phyloP scores from a whole-genome alignment of 768 basidiomycete species.

The Termitomyces sp. region DNA sequence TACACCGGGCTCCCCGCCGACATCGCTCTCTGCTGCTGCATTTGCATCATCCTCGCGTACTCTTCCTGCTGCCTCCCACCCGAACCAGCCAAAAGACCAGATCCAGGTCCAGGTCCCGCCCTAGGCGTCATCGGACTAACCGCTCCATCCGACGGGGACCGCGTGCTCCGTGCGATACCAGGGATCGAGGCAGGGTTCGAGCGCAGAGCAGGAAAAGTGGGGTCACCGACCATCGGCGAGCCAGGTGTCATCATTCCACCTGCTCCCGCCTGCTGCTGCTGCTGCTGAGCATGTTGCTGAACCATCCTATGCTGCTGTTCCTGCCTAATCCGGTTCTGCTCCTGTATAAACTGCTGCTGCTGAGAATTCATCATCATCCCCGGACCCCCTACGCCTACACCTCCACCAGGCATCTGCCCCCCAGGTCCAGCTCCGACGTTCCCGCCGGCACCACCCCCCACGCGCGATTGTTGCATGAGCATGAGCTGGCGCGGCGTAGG shows the following conservation, averaged over 20 bases:
- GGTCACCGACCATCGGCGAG: constrained; percentile 41
- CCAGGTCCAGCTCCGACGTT: background rate
- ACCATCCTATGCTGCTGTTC: constrained; percentile 12
- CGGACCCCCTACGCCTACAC: background rate
- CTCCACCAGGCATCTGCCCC: constrained; percentile 1
- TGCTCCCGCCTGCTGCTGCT: constrained; percentile 33
- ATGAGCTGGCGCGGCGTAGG: constrained; percentile 47
- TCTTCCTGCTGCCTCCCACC: constrained; percentile 41
- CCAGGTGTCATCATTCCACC: constrained; percentile 39
- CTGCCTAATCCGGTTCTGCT: constrained; percentile 20
- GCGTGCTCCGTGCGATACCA: constrained; percentile 70
- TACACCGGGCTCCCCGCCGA: constrained; percentile 32
- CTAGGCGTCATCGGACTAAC: constrained; percentile 44
- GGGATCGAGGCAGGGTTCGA: constrained; percentile 56
- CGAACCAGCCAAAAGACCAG: background rate
- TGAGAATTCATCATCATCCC: constrained; percentile 22
- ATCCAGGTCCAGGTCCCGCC: background rate
- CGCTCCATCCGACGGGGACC: constrained; percentile 69
- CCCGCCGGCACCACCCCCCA: constrained; percentile 16
- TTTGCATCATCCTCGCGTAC: constrained; percentile 53
- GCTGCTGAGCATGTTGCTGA: constrained; percentile 24
- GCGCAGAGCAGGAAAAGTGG: constrained; percentile 46
- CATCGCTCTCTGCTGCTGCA: constrained; percentile 37
- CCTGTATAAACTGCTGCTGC: constrained; percentile 28
- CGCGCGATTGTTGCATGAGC: constrained; percentile 29